phyloP scores from a whole-genome alignment of 805 yeast genomes.

The Millerozyma miso region DNA sequence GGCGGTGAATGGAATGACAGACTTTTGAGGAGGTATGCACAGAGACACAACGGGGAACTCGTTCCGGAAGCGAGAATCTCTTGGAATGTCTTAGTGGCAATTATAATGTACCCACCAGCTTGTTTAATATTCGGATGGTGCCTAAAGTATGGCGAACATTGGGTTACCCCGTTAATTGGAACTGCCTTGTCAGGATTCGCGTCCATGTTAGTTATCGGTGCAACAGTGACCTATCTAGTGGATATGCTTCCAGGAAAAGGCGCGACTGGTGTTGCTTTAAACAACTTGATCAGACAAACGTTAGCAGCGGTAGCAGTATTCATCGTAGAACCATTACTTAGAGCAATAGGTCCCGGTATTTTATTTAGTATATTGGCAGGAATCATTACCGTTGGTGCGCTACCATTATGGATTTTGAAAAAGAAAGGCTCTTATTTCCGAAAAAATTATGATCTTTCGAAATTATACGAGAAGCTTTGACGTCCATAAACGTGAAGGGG shows the following conservation, averaged over 20 bases:
- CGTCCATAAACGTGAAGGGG: no score
- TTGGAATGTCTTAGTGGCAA: slow-evolving; percentile 66
- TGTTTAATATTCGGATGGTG: slow-evolving; percentile 82
- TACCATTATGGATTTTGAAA: slow-evolving; percentile 45
- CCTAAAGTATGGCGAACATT: slow-evolving; percentile 55
- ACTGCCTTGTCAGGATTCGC: slow-evolving; percentile 80
- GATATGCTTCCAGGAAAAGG: slow-evolving; percentile 86
- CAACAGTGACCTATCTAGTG: slow-evolving; percentile 74
- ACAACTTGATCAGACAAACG: slow-evolving; percentile 67
- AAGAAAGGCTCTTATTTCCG: slow-evolving; percentile 58
- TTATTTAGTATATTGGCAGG: slow-evolving; percentile 65
- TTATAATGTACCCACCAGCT: slow-evolving; percentile 57
- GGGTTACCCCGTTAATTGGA: slow-evolving; percentile 80
- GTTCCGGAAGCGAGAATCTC: slow-evolving; percentile 79
- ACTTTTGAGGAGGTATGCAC: slow-evolving; percentile 48
- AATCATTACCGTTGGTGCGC: slow-evolving; percentile 41
- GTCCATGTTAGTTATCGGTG: slow-evolving; percentile 78
- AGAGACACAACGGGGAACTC: slow-evolving; percentile 56
- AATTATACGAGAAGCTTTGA: slow-evolving; percentile 49
- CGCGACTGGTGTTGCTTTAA: slow-evolving; percentile 83
- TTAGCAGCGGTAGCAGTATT: slow-evolving; percentile 77
- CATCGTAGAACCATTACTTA: slow-evolving; percentile 63
- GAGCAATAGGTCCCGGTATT: slow-evolving; percentile 68
- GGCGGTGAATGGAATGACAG: slow-evolving; percentile 81
- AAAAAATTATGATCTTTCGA: slow-evolving; percentile 55